These are phyloP conservation scores for Hyphopichia homilentoma DNA, from an alignment of 805 yeast genomes.

Conservation along the genomic window DNA sequence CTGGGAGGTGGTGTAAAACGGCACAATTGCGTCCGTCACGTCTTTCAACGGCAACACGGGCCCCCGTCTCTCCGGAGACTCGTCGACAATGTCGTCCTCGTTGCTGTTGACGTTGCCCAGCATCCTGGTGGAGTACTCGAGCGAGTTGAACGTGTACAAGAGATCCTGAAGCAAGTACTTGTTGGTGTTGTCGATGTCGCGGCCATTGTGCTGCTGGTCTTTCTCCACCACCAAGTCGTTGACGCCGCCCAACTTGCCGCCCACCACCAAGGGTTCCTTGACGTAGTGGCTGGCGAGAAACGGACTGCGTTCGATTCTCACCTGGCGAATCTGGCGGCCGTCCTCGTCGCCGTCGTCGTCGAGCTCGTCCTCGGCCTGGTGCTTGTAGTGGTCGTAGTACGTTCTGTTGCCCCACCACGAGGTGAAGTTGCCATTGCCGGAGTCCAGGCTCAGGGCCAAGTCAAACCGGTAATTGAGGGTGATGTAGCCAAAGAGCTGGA, in stretches of 20 bases:
- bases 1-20: conserved; percentile 40
- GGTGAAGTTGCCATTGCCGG: conserved; percentile 7
- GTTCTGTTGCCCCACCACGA: conserved; percentile 37
- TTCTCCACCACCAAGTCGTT: conserved; percentile 23
- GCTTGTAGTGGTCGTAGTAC: conserved; percentile 24
- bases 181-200: conserved; percentile 12
- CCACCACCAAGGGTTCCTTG: conserved; percentile 18
- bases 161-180: conserved; percentile 33
- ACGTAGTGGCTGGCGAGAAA: conserved; percentile 15
- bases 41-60: conserved; percentile 17
- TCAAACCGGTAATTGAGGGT: conserved; percentile 35
- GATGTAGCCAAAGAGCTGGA: conserved; percentile 38
- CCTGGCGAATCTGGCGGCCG: conserved; percentile 21
- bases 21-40: conserved; percentile 29
- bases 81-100: conserved; percentile 5
- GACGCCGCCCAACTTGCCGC: conserved; percentile 36
- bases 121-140: conserved; percentile 6
- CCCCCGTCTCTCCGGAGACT: conserved; percentile 2
- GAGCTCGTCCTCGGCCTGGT: conserved; percentile 8
- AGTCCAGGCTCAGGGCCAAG: conserved; percentile 8
- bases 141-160: conserved; percentile 26
- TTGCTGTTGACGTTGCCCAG: conserved; percentile 1
- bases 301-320: conserved; percentile 18
- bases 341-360: conserved; percentile 17
- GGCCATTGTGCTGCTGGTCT: conserved; percentile 8